Base-by-base conservation (phyloP, 495 filamentous ascomycete genomes). In the Lepraria neglecta region DNA sequence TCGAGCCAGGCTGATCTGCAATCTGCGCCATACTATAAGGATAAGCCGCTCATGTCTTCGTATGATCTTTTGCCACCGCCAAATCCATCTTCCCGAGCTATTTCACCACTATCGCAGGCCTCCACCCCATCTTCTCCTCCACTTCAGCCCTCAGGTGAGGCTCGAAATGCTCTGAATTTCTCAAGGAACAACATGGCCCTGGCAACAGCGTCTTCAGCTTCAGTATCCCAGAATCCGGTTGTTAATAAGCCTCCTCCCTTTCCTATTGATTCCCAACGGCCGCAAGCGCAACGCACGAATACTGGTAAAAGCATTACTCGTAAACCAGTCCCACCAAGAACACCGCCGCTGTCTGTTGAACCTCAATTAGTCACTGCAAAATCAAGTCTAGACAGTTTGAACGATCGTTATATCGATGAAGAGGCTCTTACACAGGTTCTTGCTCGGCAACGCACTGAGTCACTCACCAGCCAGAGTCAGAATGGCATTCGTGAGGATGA, bases 381-480 rank as follows among this genome's bases (percentile, higher is more conserved):
- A 61, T 82, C 82, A 31, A 87, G 82, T 68, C 77, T 79, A 44
- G 84, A 84, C 56, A 87, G 85, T 65, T 77, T 90, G 60, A 80
- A 80, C 19, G 78, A 84, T 50, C 75, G 81, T 69, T 77, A 86
- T 42, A 76, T 90, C 54, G 84, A 89, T 67, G 82, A 84, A 67
- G 80, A 82, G 61, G 83, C 78, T 30, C 75, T 90, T 64, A 82
- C 84, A 33, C 69, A 71, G 44, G 71, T 82, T 19, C 71, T 75
- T 11, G 65, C 70, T 35, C 70, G 69, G n/a, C 67, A 72, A 21
- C 66, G 70, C 24, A 70, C 71, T 12, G 67, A 70, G 42, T 75
- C 76, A 17, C 68, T 73, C 14, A 64, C 64, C 21, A 70, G 62
- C 42, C 68, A 64, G 24, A 64, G 43, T 44, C 59, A 62, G 42